Evolutionary conservation across 2,329 filamentous ascomycete species (phyloP), one percentile per base, ranked within the genome.

Genomic region (Microsporum ferrugineum): DNA sequence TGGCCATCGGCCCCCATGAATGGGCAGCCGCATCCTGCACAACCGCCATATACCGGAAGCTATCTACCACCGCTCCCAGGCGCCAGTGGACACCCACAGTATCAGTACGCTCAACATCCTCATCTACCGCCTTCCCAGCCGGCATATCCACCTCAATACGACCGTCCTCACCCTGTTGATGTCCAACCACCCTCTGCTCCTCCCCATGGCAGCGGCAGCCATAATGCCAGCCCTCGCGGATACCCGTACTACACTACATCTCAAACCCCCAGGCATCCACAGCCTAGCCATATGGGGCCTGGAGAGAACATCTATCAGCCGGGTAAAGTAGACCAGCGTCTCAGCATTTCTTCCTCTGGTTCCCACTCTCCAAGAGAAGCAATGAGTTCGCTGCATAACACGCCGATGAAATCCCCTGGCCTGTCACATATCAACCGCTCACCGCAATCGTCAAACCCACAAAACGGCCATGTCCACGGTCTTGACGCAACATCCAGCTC

Each of bases 1-100:
- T 78, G 77, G 74, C 74, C 76, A 6, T 73, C 76, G 5, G 75
- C 74, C n/a, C 75, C 75, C 8, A 68, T 78, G 61, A 71, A 72
- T 27, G 77, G 76, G n/a, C 75, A 75, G 27, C 73, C 76, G 2
- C 72, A 71, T 2, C 71, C 71, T 23, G 61, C 74, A 7, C 59
- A 65, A 34, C 69, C 71, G 49, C 71, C 68, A 53, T 76, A 74
- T 61, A 68, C 66, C 23, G 65, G 68, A n/a, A 65, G 67, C 5
- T 76, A 76, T 62, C 67, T 76, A 27, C 73, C 74, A 29, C 70
- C 72, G 6, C 66, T 75, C 5, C 64, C 69, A 5, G 67, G 66
- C 5, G 31, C 68, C 23, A 71, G 70, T 57, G 69, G 69, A 1
- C 71, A 69, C 8, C 63, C 61, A n/a, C 55, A 57, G 29, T 57